Percentiles rank a stretch among this genome's conserved stretches.
Conservation (phyloP, 2,329 filamentous ascomycete species). For the Anthostomella pinea region DNA sequence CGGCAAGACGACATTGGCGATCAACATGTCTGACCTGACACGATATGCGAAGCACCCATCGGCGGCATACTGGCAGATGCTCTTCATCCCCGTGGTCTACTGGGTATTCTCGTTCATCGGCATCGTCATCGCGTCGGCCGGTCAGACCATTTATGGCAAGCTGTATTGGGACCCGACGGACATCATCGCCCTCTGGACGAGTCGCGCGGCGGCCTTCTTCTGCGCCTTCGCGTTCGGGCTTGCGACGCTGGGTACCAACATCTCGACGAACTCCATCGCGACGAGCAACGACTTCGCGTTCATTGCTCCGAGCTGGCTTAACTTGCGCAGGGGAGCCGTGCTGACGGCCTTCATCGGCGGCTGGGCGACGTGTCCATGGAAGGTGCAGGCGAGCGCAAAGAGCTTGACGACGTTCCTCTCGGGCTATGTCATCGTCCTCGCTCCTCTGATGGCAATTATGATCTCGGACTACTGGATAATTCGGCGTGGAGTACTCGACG, state of each 20-base stretch:
- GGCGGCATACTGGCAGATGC: slow-evolving; percentile 9
- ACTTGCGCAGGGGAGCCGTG: slow-evolving; percentile 2
- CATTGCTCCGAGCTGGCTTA: slow-evolving; percentile 4
- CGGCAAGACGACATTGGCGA: slow-evolving; percentile 6
- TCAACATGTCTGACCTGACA: slow-evolving; percentile 10
- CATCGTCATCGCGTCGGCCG: slow-evolving; percentile 8
- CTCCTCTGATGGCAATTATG: slow-evolving; percentile 10
- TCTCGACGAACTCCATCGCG: slow-evolving; percentile 9
- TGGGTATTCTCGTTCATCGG: slow-evolving; percentile 9
- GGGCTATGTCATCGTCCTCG: slow-evolving; percentile 11
- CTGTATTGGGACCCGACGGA: slow-evolving; percentile 8
- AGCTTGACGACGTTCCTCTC: slow-evolving; percentile 8
- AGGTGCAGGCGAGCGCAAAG: slow-evolving; percentile 6
- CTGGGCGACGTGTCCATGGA: slow-evolving; percentile 8
- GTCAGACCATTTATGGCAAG: slow-evolving; percentile 5
- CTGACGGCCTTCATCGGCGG: slow-evolving; percentile 8
- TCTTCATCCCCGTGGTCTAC: slow-evolving; percentile 9
- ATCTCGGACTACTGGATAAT: slow-evolving; percentile 13
- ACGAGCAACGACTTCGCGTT: slow-evolving; percentile 11
- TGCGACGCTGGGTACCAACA: slow-evolving; percentile 7
- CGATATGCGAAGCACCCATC: slow-evolving; percentile 5
- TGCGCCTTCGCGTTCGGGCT: slow-evolving; percentile 7
- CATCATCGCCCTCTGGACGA: slow-evolving; percentile 9
- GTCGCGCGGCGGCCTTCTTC: slow-evolving; percentile 7
- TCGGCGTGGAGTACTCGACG: slow-evolving; percentile 4